These are phyloP conservation scores for Aphelidium insulamus DNA, from an alignment of 371 early-diverging fungal species.

Conservation along the genomic window DNA sequence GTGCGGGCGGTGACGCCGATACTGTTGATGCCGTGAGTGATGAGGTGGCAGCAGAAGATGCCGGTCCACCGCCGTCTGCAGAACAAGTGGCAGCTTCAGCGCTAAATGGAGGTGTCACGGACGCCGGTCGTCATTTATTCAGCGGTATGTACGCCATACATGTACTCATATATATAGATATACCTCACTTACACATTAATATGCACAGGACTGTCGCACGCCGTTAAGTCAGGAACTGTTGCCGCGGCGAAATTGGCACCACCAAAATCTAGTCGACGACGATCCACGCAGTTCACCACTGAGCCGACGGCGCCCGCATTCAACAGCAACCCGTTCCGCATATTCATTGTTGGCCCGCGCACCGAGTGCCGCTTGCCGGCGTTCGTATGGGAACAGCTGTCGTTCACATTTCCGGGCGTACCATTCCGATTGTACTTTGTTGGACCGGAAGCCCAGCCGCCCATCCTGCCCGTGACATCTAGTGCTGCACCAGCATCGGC, in stretches of 20 bases:
- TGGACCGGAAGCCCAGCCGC: slow-evolving; percentile 52
- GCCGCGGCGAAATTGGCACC: too few species aligned
- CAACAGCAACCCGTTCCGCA: slow-evolving; percentile 32
- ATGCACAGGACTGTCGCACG: too few species aligned
- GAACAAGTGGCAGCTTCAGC: background rate
- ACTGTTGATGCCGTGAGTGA: too few species aligned
- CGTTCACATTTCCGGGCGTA: slow-evolving; percentile 47
- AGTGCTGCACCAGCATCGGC: too few species aligned
- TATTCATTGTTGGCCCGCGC: slow-evolving; percentile 51
- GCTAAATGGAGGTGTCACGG: background rate
- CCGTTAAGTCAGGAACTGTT: too few species aligned
- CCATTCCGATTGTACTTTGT: slow-evolving; percentile 59
- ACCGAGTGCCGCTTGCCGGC: slow-evolving; percentile 56
- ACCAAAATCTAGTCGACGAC: slow-evolving; percentile 22
- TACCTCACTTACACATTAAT: too few species aligned
- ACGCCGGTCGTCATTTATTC: background rate
- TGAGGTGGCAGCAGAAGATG: slow-evolving; percentile 46
- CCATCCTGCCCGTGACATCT: too few species aligned
- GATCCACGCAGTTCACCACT: slow-evolving; percentile 18
- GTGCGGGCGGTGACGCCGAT: too few species aligned
- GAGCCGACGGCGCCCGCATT: slow-evolving; percentile 8
- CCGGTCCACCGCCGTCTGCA: slow-evolving; percentile 6
- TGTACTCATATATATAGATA: too few species aligned
- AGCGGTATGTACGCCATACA: slow-evolving; percentile 50
- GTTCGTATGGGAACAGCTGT: slow-evolving; percentile 49